Base-by-base conservation (phyloP, 2,329 filamentous ascomycete species). In the Zasmidium angulare region DNA sequence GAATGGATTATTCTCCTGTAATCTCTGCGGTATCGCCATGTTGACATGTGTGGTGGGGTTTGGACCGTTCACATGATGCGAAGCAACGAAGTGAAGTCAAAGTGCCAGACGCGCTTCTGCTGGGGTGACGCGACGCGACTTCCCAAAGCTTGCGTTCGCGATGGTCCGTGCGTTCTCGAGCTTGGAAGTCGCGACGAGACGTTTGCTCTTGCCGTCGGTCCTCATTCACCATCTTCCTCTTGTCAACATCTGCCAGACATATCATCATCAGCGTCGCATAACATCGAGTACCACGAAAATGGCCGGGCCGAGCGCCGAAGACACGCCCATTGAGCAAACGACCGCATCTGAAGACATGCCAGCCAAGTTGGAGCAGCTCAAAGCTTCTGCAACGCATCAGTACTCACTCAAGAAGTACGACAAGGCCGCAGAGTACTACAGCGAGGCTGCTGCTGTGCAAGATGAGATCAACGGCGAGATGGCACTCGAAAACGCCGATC, bases 401-500 rank as follows among this genome's bases (percentile, higher is more conserved):
- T 98, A 96, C 78, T 88, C 89, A 21, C 88, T 93, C 72, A 96
- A 93, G 79, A 90, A 96, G 75, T 96, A 92, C 76, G 85, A 89
- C 55, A 87, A 88, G 51, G 92, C 95, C 10, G 86, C 91, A 58
- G 93, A 98, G 71, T 81, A 93, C 63, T 98, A 93, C 78, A 93
- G 92, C 47, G 86, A 88, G 71, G 95, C 95, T 29, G 91, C 91
- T 57, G 90, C 96, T 74, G 84, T 97, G 62, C 95, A 99, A 77
- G 91, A 90, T 59, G 86, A 91, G 74, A 81, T 97, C 74, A 95
- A 97, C 74, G 95, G 93, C 75, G 95, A 98, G 77, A 90, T 96
- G 83, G 87, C 87, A 17, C 86, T 90, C 2, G 88, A 91, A 59
- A 99, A 99, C 69, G 93, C 93, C 53, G 93, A 98, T 73, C 85